Percentiles rank a stretch among this genome's conserved stretches.
phyloP scores from a whole-genome alignment of 1,284 basidiomycete species.

The Malassezia sp. region DNA sequence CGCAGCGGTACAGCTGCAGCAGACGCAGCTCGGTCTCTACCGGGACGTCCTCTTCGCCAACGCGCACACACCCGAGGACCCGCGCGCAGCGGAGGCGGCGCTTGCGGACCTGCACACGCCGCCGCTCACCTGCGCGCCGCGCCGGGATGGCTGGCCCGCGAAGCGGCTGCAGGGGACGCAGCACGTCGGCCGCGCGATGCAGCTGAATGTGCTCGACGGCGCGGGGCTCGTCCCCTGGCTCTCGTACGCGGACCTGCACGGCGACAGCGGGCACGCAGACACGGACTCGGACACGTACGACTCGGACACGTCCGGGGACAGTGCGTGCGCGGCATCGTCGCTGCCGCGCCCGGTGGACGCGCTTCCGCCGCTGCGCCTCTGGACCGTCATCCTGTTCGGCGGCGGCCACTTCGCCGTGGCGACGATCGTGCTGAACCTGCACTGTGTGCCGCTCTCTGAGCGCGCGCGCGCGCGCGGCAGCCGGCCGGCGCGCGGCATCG shows the following conservation, averaged over 20 bases:
- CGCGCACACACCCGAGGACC: constrained; percentile 46
- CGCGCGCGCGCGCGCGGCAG: constrained; percentile 10
- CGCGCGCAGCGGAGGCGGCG: constrained; percentile 45
- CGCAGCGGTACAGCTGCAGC: constrained; percentile 46
- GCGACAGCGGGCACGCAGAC: constrained; percentile 16
- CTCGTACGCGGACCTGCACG: constrained; percentile 5
- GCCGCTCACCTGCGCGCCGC: constrained; percentile 18
- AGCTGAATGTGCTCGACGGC: constrained; percentile 35
- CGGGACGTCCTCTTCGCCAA: constrained; percentile 57
- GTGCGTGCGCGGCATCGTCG: not conserved
- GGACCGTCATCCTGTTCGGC: constrained; percentile 90
- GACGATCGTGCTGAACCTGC: constrained; percentile 55
- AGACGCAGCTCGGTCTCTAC: constrained; percentile 81
- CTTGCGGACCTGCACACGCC: constrained; percentile 51
- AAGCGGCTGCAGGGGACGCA: constrained; percentile 36
- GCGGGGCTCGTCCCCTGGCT: constrained; percentile 21
- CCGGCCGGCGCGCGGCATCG: constrained; percentile 47
- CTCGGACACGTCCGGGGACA: constrained; percentile 6
- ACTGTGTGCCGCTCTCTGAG: constrained; percentile 20
- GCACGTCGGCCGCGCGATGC: constrained; percentile 26
- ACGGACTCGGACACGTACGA: constrained; percentile 14
- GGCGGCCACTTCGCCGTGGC: constrained; percentile 95
- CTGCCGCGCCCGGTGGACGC: not conserved
- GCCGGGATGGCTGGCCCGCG: constrained; percentile 24
- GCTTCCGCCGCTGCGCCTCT: constrained; percentile 53